These are phyloP conservation scores for Pugionium dolabratum DNA, from an alignment of 345 rosid genomes.

Conservation along the genomic window DNA sequence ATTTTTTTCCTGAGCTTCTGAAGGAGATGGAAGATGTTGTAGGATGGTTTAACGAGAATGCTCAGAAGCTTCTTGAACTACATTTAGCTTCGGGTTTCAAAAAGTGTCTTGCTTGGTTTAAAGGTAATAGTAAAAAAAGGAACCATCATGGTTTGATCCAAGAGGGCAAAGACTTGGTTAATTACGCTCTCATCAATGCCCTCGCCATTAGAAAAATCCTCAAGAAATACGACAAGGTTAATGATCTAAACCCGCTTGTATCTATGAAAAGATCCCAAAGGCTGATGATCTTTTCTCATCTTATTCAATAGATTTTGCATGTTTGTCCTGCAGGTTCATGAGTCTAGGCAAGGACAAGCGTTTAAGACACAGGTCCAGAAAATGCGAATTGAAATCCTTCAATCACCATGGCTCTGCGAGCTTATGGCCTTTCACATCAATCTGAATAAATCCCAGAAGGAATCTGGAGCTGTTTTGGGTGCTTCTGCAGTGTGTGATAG, in stretches of 20 bases:
- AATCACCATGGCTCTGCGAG: conserved; percentile 93
- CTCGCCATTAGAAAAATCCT: conserved; percentile 83
- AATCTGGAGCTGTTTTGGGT: conserved; percentile 34
- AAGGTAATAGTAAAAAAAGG: conserved; percentile 48
- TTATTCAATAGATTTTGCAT: conserved; percentile 16
- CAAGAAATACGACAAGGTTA: conserved; percentile 93
- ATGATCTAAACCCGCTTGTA: neutral
- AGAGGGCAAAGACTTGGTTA: conserved; percentile 84
- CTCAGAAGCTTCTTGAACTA: conserved; percentile 77
- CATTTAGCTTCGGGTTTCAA: conserved; percentile 82
- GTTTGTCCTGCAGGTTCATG: conserved; percentile 64
- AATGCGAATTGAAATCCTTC: conserved; percentile 88
- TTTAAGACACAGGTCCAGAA: conserved; percentile 81
- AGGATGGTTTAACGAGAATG: conserved; percentile 78
- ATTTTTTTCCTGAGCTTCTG: conserved; percentile 87
- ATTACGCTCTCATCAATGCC: conserved; percentile 84
- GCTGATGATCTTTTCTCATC: neutral
- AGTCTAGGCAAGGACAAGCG: conserved; percentile 90
- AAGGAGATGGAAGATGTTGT: conserved; percentile 80
- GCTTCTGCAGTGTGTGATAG: conserved; percentile 60
- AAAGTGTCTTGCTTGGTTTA: conserved; percentile 74
- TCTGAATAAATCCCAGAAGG: conserved; percentile 57
- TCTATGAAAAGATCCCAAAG: neutral
- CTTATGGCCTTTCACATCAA: conserved; percentile 92
- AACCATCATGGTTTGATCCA: conserved; percentile 62